Base-by-base conservation (phyloP, 352 stramenopile species). In the Halophytophthora batemanensis region DNA sequence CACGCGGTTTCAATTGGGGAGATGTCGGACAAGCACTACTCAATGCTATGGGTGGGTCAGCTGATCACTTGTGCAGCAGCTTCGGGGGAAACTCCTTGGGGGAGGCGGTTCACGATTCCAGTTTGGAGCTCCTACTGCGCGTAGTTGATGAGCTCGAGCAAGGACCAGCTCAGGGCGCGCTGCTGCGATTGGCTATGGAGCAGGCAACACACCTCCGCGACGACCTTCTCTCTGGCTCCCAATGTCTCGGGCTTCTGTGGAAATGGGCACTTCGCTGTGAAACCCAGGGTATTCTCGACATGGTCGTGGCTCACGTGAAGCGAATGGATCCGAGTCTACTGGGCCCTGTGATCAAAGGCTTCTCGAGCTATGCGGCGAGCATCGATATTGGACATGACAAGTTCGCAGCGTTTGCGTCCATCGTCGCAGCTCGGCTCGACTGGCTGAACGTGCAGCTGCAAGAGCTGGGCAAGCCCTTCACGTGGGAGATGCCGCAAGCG, bases 401-500 rank as follows among this genome's bases (percentile, higher is more conserved):
- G 14, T 45, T 34, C 7, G 7, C 15, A 3, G 33, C 40, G 1
- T 19, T 58, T 14, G 44, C 21, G 23, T 21, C 5, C 2, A 43
- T 62, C 28, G 42, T 18, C 29, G 34, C 25, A 8, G n/a, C 23
- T 11, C 44, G 45, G 2, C 10, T 53, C 15, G 4, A 53, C 3
- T 60, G 38, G 52, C 8, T 53, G 11, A 44, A 53, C 23, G 12
- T 22, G 11, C 18, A 53, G 37, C 23, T 40, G 17, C 2, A 36
- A 10, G 18, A 6, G 39, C 19, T 37, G 2, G 37, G 54, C 12
- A 45, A 17, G 14, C 45, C 53, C 1, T 53, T 53, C 8, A 43
- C 45, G n/a, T 61, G 58, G 58, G 35, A 47, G n/a, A 66, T 66
- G 17, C 52, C 45, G 3, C n/a, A 39, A 1, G 56, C 56, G 6